Evolutionary conservation across 2,329 filamentous ascomycete genomes (phyloP).

Genomic region (Pestalotiopsis sp.): DNA sequence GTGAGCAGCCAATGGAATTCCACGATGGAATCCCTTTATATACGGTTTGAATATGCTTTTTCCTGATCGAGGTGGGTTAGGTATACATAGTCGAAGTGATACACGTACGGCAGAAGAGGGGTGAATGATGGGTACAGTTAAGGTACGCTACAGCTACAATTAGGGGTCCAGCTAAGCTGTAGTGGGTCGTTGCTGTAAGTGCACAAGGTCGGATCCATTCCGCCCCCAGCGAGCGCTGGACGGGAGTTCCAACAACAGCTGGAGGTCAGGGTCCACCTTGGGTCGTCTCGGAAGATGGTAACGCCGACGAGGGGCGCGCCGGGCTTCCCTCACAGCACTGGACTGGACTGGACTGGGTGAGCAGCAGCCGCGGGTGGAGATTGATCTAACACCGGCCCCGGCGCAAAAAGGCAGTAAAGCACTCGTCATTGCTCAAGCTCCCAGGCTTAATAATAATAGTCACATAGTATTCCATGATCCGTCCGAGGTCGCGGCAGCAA

Average conservation of each 20-base stretch:
- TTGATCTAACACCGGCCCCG: background rate
- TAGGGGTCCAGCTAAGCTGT: background rate
- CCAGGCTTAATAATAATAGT: slow-evolving; percentile 3
- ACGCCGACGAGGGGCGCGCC: background rate
- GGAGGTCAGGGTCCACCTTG: background rate
- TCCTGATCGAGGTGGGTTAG: background rate
- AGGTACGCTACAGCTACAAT: background rate
- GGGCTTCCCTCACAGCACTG: background rate
- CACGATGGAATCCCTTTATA: background rate
- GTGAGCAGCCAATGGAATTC: background rate
- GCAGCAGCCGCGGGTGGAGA: background rate
- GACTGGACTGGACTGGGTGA: background rate
- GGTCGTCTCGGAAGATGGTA: background rate
- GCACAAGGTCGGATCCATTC: too few species aligned
- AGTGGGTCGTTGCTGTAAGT: background rate
- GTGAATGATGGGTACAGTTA: background rate
- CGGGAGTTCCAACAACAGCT: background rate
- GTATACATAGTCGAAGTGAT: background rate
- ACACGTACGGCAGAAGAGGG: background rate
- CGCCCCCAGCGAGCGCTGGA: background rate
- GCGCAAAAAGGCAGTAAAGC: slow-evolving; percentile 7
- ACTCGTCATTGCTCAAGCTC: slow-evolving; percentile 13
- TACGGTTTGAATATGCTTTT: background rate
- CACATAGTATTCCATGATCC: slow-evolving; percentile 2
- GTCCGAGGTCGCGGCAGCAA: slow-evolving; percentile 3